Evolutionary conservation across 225 moss, liverwort and hornwort species (phyloP), one percentile per base, ranked within the genome.

Genomic region (Physcomitrium patens): DNA sequence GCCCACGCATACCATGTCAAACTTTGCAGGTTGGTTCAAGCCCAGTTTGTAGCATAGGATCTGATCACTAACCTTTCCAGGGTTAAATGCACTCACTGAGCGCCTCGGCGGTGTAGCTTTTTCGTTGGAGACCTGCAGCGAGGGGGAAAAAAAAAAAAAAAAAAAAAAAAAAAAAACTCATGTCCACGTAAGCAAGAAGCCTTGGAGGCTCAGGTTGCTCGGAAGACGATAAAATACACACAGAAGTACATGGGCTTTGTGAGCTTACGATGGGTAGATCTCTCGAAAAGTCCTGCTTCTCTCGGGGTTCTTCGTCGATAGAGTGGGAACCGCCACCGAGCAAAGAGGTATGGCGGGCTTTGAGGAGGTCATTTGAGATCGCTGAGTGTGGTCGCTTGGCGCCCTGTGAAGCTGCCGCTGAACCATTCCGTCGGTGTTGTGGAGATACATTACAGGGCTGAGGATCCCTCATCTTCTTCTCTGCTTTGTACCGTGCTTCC

Each of bases 241-340:
- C 31, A 37, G 31, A 37, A 24, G 24, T 7, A 37, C 0, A 37
- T 37, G 31, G 31, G 31, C 31, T 37, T 37, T 7, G 31, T 37
- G 31, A 4, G 26, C 82, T 86, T 66, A 83, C 86, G 16, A 13
- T 76, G 1, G 78, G 76, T 8, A 69, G 48, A 62, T 77, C 73
- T 76, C 76, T 50, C 10, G 84, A 75, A 62, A 65, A 41, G 42
- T 67, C 27, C 51, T 77, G 86, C 76, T 63, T 81, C 31, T 86
- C 81, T 1, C 82, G 82, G 60, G 95, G 89, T 65, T 91, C 89
- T 69, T 93, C 91, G 57, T 91, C 89, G 1, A 93, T 93, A 63
- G 93, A 89, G 75, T 80, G 87, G 70, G 90, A 90, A 15, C 85
- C 67, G 62, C 89, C 87, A 60, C 93, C 82, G 12, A 90, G 84